phyloP scores from a whole-genome alignment of 2,329 filamentous ascomycete genomes.

The Alternaria angustiovoidea region DNA sequence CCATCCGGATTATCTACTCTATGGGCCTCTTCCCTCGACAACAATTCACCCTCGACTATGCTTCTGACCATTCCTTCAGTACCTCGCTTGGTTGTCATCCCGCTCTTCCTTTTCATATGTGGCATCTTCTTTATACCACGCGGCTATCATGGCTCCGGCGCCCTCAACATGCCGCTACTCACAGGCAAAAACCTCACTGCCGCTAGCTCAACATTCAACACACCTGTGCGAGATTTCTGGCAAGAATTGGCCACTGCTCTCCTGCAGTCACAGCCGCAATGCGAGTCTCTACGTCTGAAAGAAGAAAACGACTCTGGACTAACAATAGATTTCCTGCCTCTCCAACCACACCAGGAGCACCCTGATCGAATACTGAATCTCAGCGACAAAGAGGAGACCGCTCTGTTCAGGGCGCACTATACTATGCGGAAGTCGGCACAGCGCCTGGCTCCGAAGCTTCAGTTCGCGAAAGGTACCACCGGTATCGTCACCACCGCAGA shows the following conservation, averaged over 20 bases:
- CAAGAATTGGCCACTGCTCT: slow-evolving; percentile 23
- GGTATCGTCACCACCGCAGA: slow-evolving; percentile 63
- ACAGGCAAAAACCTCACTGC: slow-evolving; percentile 22
- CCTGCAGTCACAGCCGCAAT: slow-evolving; percentile 24
- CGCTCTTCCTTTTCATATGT: slow-evolving; percentile 21
- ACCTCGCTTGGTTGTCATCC: slow-evolving; percentile 21
- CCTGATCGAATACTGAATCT: slow-evolving; percentile 26
- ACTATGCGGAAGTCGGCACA: slow-evolving; percentile 29
- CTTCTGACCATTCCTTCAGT: slow-evolving; percentile 22
- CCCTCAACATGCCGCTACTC: slow-evolving; percentile 1
- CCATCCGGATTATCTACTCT: background rate
- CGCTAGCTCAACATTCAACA: slow-evolving; percentile 22
- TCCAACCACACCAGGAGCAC: slow-evolving; percentile 16
- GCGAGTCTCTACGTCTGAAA: slow-evolving; percentile 19
- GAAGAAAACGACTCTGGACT: slow-evolving; percentile 9
- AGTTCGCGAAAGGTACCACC: slow-evolving; percentile 51
- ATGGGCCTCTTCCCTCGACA: slow-evolving; percentile 9
- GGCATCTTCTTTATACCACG: slow-evolving; percentile 21
- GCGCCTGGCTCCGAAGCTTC: slow-evolving; percentile 40
- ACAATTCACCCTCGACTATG: slow-evolving; percentile 16
- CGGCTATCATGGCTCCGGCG: slow-evolving; percentile 7
- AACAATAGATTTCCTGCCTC: slow-evolving; percentile 20
- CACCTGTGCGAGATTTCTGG: slow-evolving; percentile 24
- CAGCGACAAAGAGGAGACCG: slow-evolving; percentile 27
- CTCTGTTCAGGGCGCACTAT: slow-evolving; percentile 30